Evolutionary conservation across 345 rosid species (phyloP).

Genomic region (Lumnitzera littorea): DNA sequence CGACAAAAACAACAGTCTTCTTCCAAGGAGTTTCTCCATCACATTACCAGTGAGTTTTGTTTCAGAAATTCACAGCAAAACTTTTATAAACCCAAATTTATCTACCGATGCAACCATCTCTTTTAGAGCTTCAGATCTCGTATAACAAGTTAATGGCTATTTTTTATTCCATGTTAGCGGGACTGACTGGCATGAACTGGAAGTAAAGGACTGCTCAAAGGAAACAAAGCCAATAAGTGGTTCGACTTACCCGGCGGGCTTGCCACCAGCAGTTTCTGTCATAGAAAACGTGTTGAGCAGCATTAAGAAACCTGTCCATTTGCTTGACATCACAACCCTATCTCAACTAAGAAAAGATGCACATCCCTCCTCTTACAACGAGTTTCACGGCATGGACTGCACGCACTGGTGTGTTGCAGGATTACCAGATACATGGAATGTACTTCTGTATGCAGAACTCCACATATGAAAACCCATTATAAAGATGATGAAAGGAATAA

Average conservation of each 20-base stretch:
- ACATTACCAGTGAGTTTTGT: conserved; percentile 52
- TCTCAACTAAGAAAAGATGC: conserved; percentile 76
- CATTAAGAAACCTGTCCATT: conserved; percentile 40
- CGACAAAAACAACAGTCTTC: conserved; percentile 45
- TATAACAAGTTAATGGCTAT: too few species aligned
- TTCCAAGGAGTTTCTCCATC: conserved; percentile 83
- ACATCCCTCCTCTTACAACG: conserved; percentile 45
- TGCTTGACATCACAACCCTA: conserved; percentile 50
- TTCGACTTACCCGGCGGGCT: conserved; percentile 26
- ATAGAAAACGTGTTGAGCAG: conserved; percentile 29
- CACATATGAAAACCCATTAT: conserved; percentile 4
- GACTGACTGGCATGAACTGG: conserved; percentile 44
- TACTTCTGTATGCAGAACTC: conserved; percentile 40
- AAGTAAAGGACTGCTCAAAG: conserved; percentile 34
- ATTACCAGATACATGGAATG: conserved; percentile 57
- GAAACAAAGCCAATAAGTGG: conserved; percentile 37
- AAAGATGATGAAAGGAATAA: neutral
- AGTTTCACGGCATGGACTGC: conserved; percentile 54
- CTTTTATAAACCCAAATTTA: too few species aligned
- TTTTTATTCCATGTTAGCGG: conserved; percentile 28
- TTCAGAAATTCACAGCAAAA: neutral
- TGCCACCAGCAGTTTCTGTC: conserved; percentile 30
- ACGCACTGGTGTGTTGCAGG: conserved; percentile 77
- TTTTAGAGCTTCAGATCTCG: too few species aligned
- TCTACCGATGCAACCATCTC: too few species aligned